Evolutionary conservation across 169 alveolate genomes (phyloP), one percentile per base, ranked within the genome.

Genomic region (Nephromyces sp.): DNA sequence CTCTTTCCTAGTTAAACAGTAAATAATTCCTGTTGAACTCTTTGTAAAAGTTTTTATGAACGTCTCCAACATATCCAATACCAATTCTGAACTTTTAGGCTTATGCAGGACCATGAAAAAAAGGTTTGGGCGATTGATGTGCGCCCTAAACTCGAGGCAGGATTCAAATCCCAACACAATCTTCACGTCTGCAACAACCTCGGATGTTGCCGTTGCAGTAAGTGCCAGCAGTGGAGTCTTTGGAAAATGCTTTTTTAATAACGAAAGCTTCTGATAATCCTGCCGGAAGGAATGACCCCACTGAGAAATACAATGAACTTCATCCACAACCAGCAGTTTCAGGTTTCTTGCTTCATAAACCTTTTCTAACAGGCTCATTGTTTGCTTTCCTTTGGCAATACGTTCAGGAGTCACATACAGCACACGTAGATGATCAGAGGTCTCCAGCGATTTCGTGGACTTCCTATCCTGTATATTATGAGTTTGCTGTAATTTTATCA

Each of bases 251-350:
- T 70, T 81, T 74, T 88, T 88, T 27, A 92, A 68, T 73, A 90
- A 88, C 32, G 89, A 93, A 72, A 94, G 79, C 72, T 80, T 84
- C 66, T 90, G 85, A 81, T 94, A 94, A 74, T 96, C 98, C 27
- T 95, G 94, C 64, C 99, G 85, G 77, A 97, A 97, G 70, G 97
- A 99, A 75, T 95, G 91, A 1, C 99, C 99, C 99, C 99, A 97
- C 76, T 95, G 88, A 43, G 93, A 84, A 0, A 90, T 95, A 81
- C 97, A 92, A 82, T 92, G 97, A 8, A 90, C 95, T 72, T 92
- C 97, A 85, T 92, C 97, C n/a, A 92, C 87, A 6, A 89, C 95
- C 74, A 90, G 85, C 78, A 71, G 31, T 2, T 31, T 25, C 4
- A 71, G 32, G 34, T 86, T 73, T 32, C 81, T 84, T 33, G 84